phyloP scores from a whole-genome alignment of 192 early-diverging fungal genomes.

The Rhizophagus clarus region DNA sequence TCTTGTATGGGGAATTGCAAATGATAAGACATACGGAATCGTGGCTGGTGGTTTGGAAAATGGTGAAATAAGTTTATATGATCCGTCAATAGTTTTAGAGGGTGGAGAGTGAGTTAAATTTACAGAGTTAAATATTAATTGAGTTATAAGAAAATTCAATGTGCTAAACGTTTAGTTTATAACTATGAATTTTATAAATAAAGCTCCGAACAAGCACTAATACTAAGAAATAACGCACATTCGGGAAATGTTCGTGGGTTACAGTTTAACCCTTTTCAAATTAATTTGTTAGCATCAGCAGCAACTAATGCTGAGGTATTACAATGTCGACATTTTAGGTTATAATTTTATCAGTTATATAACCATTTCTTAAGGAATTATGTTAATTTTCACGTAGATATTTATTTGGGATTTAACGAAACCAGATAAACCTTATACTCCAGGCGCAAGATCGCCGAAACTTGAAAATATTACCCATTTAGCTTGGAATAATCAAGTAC shows the following conservation, averaged over 20 bases:
- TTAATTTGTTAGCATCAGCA: constrained; percentile 86
- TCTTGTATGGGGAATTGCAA: constrained; percentile 74
- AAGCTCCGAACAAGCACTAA: constrained; percentile 54
- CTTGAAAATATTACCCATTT: constrained; percentile 88
- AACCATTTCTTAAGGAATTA: background rate
- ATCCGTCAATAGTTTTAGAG: constrained; percentile 72
- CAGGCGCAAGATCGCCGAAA: constrained; percentile 80
- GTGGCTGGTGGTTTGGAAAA: constrained; percentile 95
- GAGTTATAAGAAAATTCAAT: background rate
- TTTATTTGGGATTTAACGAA: constrained; percentile 95
- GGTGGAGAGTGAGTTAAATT: constrained; percentile 49
- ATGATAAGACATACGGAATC: constrained; percentile 65
- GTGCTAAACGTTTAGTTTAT: background rate
- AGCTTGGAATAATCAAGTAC: constrained; percentile 91
- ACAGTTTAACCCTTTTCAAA: constrained; percentile 87
- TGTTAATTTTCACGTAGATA: constrained; percentile 53
- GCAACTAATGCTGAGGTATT: constrained; percentile 88
- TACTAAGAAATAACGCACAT: constrained; percentile 75
- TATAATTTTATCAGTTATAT: background rate
- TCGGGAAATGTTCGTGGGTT: constrained; percentile 89
- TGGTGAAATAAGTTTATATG: constrained; percentile 89
- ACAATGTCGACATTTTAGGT: background rate
- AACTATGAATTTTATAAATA: background rate
- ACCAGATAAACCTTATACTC: constrained; percentile 85
- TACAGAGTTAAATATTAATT: background rate